These are phyloP conservation scores for Vanderwaltozyma tropicalis DNA, from an alignment of 805 yeast species.

Conservation along the genomic window DNA sequence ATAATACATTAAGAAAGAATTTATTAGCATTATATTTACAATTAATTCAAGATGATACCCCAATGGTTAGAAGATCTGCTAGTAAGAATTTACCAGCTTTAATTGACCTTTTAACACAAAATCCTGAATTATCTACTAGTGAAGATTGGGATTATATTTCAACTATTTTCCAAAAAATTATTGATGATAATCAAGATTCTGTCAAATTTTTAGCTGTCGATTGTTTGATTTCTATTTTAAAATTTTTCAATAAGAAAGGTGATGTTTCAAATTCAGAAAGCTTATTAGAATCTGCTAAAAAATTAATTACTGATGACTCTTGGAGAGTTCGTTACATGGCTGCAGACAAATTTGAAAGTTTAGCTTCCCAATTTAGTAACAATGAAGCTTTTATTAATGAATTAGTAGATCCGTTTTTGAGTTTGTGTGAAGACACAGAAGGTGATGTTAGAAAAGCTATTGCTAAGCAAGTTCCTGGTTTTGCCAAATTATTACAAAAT, in stretches of 20 bases:
- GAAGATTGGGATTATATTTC: slow-evolving; percentile 68
- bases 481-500: slow-evolving; percentile 41
- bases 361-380: slow-evolving; percentile 57
- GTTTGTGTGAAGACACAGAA: slow-evolving; percentile 81
- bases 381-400: slow-evolving; percentile 42
- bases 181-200: slow-evolving; percentile 85
- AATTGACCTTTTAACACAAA: slow-evolving; percentile 47
- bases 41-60: slow-evolving; percentile 84
- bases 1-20: slow-evolving; percentile 45
- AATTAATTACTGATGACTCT: slow-evolving; percentile 75
- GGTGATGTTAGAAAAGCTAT: slow-evolving; percentile 95
- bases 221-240: slow-evolving; percentile 72
- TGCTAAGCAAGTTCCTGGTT: slow-evolving; percentile 82
- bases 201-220: slow-evolving; percentile 88
- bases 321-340: slow-evolving; percentile 99
- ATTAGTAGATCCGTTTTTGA: slow-evolving; percentile 52
- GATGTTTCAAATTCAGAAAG: slow-evolving; percentile 53
- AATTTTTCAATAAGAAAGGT: slow-evolving; percentile 48
- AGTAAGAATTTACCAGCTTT: slow-evolving; percentile 73
- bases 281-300: slow-evolving; percentile 53
- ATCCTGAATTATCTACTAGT: slow-evolving; percentile 38
- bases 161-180: slow-evolving; percentile 70
- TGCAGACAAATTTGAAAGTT: slow-evolving; percentile 79
- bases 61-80: slow-evolving; percentile 97
- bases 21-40: slow-evolving; percentile 58